phyloP scores from a whole-genome alignment of 345 rosid genomes.

The Eucalyptus urophylla region DNA sequence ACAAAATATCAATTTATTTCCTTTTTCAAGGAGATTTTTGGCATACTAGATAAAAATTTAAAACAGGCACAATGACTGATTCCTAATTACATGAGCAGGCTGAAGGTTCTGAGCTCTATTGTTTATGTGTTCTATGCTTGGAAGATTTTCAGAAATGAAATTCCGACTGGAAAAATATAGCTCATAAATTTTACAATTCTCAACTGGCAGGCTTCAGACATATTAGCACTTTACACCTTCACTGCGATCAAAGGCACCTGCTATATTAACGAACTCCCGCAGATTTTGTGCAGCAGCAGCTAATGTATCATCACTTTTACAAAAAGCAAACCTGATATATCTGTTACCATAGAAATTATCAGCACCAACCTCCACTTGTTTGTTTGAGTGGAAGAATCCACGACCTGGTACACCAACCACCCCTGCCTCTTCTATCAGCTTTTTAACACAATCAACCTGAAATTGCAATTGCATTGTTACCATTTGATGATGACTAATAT shows the following conservation, averaged over 20 bases:
- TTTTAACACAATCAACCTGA: slow-evolving; percentile 40
- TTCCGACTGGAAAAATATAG: not conserved
- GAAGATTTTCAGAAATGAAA: not conserved
- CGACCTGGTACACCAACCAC: slow-evolving; percentile 54
- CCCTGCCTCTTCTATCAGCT: slow-evolving; percentile 37
- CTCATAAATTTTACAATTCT: not conserved
- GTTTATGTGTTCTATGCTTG: not conserved
- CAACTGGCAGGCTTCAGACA: not conserved
- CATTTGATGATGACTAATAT: not conserved
- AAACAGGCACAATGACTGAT: not conserved
- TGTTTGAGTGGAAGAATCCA: slow-evolving; percentile 30
- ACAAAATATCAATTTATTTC: not conserved
- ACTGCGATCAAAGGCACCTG: not conserved
- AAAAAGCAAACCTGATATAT: slow-evolving; percentile 49
- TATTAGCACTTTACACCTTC: not conserved
- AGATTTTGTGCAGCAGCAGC: slow-evolving; percentile 38
- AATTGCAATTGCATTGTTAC: not conserved
- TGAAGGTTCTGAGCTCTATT: not conserved
- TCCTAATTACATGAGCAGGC: not conserved
- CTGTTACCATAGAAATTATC: slow-evolving; percentile 7
- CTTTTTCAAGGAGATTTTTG: not conserved
- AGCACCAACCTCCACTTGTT: not conserved
- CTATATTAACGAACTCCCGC: not conserved
- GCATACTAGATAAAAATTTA: not conserved
- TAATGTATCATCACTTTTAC: slow-evolving; percentile 37